Evolutionary conservation across 148 eudicot species (phyloP).

Genomic region (Cornus kousa): DNA sequence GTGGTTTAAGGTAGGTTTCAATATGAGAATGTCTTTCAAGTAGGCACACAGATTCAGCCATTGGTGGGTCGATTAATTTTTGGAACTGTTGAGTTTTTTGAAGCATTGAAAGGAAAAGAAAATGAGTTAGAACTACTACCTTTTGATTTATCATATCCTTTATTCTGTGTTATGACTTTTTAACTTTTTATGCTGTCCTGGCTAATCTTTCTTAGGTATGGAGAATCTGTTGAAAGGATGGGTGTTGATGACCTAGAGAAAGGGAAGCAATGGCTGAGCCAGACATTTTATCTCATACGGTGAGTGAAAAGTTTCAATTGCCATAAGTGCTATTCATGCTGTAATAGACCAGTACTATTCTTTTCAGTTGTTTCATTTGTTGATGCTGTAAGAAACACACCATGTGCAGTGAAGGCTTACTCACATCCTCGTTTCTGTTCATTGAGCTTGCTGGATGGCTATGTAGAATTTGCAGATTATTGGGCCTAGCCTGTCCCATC

Average conservation of each 20-base stretch:
- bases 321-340: neutral
- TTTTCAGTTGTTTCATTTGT: neutral
- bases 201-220: constrained; percentile 47
- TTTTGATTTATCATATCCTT: neutral
- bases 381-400: neutral
- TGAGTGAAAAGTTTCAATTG: constrained; percentile 20
- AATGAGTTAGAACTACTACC: neutral
- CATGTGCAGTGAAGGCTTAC: neutral
- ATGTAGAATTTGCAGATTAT: neutral
- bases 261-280: constrained; percentile 83
- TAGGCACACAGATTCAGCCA: neutral
- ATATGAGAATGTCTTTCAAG: no score
- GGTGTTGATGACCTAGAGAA: constrained; percentile 63
- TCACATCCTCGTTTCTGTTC: neutral
- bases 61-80: neutral
- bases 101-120: no score
- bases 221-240: constrained; percentile 64
- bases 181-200: constrained; percentile 1
- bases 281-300: constrained; percentile 84
- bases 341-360: neutral
- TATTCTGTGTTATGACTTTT: constrained; percentile 5
- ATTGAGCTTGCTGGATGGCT: neutral
- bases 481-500: neutral
- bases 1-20: no score
- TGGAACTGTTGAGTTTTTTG: neutral